Percentiles rank a stretch among this genome's conserved stretches.
Conservation (phyloP, 805 yeast species). For the Monosporozyma unispora region DNA sequence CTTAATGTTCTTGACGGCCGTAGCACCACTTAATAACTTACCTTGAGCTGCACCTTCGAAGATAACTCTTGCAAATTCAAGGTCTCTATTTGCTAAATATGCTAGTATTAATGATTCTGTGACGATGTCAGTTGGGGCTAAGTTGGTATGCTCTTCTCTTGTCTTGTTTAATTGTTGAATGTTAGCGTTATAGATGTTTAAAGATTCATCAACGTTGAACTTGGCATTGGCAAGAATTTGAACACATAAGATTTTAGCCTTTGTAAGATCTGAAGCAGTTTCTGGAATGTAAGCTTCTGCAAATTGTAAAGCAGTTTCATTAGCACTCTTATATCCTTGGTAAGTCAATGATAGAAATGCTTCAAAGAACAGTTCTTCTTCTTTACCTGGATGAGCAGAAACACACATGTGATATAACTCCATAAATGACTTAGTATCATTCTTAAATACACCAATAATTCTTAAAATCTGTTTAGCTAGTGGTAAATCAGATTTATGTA, state of each 20-base stretch:
- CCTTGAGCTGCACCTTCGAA: constrained; percentile 39
- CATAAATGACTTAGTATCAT: constrained; percentile 24
- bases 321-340: constrained; percentile 31
- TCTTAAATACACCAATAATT: constrained; percentile 13
- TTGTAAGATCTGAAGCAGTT: constrained; percentile 17
- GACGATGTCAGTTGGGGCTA: constrained; percentile 36
- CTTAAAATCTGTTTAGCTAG: constrained; percentile 16
- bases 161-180: constrained; percentile 32
- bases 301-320: constrained; percentile 27
- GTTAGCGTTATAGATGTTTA: constrained; percentile 39
- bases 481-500: constrained; percentile 24
- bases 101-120: constrained; percentile 41
- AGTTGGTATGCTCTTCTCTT: constrained; percentile 19
- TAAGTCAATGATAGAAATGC: constrained; percentile 35
- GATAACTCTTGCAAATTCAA: constrained; percentile 46
- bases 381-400: constrained; percentile 32
- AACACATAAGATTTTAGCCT: constrained; percentile 32
- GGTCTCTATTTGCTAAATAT: constrained; percentile 37
- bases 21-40: constrained; percentile 32
- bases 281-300: constrained; percentile 33
- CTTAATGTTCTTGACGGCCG: constrained; percentile 36
- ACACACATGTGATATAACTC: constrained; percentile 35
- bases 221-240: constrained; percentile 36
- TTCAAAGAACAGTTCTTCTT: constrained; percentile 35
- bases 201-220: constrained; percentile 33